These are phyloP conservation scores for Pseudoturritis turrita DNA, from an alignment of 345 rosid genomes.

Conservation along the genomic window DNA sequence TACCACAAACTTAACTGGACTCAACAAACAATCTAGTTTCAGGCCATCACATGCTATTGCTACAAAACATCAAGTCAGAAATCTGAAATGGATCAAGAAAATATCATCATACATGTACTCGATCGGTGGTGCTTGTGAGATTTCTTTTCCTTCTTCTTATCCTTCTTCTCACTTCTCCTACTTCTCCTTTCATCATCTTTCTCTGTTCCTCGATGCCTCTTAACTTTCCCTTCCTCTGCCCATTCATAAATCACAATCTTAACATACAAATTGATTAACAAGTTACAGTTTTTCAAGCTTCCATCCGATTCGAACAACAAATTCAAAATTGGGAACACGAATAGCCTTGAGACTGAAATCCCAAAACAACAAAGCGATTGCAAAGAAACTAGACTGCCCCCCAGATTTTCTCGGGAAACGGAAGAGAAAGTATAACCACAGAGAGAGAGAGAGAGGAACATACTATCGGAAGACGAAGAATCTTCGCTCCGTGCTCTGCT, in stretches of 20 bases:
- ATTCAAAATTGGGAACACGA: neutral
- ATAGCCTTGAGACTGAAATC: neutral
- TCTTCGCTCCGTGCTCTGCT: conserved; percentile 42
- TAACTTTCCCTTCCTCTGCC: conserved; percentile 52
- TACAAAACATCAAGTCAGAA: neutral
- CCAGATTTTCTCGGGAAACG: conserved; percentile 11
- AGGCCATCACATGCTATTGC: neutral
- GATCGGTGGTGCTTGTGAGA: conserved; percentile 60
- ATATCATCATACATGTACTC: conserved; percentile 38
- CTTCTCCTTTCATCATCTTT: conserved; percentile 43
- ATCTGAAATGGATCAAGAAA: neutral
- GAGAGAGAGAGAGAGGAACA: neutral
- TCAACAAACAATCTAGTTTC: neutral
- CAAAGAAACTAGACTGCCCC: neutral
- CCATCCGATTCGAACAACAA: neutral
- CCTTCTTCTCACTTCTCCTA: conserved; percentile 43
- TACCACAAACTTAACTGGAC: neutral
- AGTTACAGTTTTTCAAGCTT: neutral
- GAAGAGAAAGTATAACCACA: neutral
- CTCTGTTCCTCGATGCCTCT: conserved; percentile 47
- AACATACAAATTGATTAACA: neutral
- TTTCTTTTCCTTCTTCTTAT: conserved; percentile 46
- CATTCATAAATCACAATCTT: neutral
- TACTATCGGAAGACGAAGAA: conserved; percentile 41
- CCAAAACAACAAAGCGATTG: neutral